Percentiles rank a stretch among this genome's conserved stretches.
phyloP scores from a whole-genome alignment of 2,329 filamentous ascomycete species.

The Metarhizium rileyi region DNA sequence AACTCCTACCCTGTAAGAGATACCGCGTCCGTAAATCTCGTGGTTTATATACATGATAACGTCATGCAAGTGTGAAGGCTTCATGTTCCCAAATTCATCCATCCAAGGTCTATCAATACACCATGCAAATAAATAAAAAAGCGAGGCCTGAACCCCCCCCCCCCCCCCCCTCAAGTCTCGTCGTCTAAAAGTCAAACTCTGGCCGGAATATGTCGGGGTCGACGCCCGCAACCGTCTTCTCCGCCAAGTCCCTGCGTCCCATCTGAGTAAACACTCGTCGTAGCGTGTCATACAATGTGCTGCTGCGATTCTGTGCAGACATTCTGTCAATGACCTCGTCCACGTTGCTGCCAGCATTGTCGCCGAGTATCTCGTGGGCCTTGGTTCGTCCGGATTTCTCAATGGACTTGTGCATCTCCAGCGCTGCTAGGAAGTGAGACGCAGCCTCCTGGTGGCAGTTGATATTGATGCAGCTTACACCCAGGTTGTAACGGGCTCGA shows the following conservation, averaged over 20 bases:
- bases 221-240: slow-evolving; percentile 80
- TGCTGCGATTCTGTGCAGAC: slow-evolving; percentile 92
- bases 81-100: not conserved
- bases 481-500: slow-evolving; percentile 90
- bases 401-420: slow-evolving; percentile 92
- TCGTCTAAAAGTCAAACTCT: slow-evolving; percentile 70
- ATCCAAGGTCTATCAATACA: too few relatives aligned
- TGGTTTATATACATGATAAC: not conserved
- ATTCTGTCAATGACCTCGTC: slow-evolving; percentile 77
- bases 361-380: slow-evolving; percentile 71
- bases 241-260: slow-evolving; percentile 77
- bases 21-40: not conserved
- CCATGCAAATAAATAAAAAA: too few relatives aligned
- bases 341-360: slow-evolving; percentile 28
- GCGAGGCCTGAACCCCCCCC: too few relatives aligned
- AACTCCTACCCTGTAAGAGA: not conserved
- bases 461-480: slow-evolving; percentile 95
- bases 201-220: slow-evolving; percentile 81
- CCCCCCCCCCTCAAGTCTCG: not conserved
- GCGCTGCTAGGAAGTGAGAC: slow-evolving; percentile 79
- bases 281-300: slow-evolving; percentile 91
- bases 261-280: slow-evolving; percentile 94
- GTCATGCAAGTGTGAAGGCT: not conserved
- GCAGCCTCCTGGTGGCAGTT: slow-evolving; percentile 90
- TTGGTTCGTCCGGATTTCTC: slow-evolving; percentile 76